Evolutionary conservation across 768 basidiomycete species (phyloP).

Genomic region (Calocera viscosa): DNA sequence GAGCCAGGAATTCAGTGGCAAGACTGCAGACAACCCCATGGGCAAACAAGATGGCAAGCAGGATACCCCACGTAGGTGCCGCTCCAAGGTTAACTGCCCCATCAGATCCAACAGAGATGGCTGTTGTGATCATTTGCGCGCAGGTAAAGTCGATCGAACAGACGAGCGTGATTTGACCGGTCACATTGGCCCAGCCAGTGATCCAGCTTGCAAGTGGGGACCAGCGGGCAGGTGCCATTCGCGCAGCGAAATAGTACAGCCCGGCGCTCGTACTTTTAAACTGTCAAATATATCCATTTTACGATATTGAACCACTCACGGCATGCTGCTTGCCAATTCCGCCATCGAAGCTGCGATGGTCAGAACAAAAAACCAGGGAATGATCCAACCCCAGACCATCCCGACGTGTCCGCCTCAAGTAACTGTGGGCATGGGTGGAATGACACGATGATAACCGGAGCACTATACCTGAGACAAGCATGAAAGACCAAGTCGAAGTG

Average conservation of each 20-base stretch:
- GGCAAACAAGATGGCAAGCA: constrained; percentile 49
- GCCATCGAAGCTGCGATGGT: constrained; percentile 59
- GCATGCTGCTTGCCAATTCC: constrained; percentile 61
- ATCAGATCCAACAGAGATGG: constrained; percentile 48
- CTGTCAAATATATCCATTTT: neutral
- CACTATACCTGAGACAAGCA: constrained; percentile 43
- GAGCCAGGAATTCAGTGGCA: constrained; percentile 49
- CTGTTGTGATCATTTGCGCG: constrained; percentile 66
- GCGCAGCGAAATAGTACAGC: constrained; percentile 66
- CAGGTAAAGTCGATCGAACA: constrained; percentile 68
- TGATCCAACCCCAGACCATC: constrained; percentile 66
- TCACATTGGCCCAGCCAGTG: constrained; percentile 60
- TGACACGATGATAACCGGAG: neutral
- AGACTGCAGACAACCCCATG: constrained; percentile 63
- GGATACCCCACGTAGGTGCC: constrained; percentile 56
- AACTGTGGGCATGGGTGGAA: neutral
- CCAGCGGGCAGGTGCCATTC: constrained; percentile 50
- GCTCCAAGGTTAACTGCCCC: constrained; percentile 40
- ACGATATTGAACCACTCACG: constrained; percentile 35
- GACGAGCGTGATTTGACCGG: constrained; percentile 55
- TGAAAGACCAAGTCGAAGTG: constrained; percentile 52
- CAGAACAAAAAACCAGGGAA: constrained; percentile 56
- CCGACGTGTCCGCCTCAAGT: constrained; percentile 57
- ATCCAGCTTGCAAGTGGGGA: constrained; percentile 55
- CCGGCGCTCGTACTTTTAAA: constrained; percentile 56